Base-by-base conservation (phyloP, 345 rosid genomes). In the Fremontodendron californicum region DNA sequence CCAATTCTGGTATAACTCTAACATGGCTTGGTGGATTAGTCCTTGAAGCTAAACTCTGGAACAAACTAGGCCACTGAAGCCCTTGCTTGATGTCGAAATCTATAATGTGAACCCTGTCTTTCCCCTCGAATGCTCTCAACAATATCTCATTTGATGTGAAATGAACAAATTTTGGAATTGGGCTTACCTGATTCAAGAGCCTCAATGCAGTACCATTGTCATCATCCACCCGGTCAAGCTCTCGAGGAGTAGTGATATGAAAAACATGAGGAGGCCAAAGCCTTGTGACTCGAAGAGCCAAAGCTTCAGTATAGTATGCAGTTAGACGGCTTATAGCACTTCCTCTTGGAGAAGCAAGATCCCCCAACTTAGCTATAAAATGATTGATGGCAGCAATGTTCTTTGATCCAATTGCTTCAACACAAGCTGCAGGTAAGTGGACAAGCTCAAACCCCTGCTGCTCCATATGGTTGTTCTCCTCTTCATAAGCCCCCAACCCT, bases 181-280 rank as follows among this genome's bases (percentile, higher is more conserved):
- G 99, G 35, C 87, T 91, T n/a, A 88, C 96, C 86, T 95, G 96
- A 77, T 95, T 93, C 86, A 95, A 77, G 78, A 95, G 90, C 88
- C 97, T 89, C 81, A 89, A 77, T 18, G 94, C 92, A 15, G 86
- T 82, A 62, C 97, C 98, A 7, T 85, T 76, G 73, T 91, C 94
- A 77, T 95, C 97, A 0, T 87, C 89, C 0, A 75, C 80, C 79
- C 96, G 88, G 55, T 91, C 98, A 69, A 90, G 80, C 49, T 93
- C 99, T 58, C 98, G 83, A 55, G 99, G 98, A 9, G 90, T 76
- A 18, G 86, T 87, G 68, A 95, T 81, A 69, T 93, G 96, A 82
- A 95, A 95, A 63, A 90, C 65, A 71, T 88, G 97, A 78, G n/a
- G n/a, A n/a, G 99, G 98, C 97, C 96, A 95, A 77, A 93, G 84